Evolutionary conservation across 495 filamentous ascomycete species (phyloP).

Genomic region (Apodospora peruviana): DNA sequence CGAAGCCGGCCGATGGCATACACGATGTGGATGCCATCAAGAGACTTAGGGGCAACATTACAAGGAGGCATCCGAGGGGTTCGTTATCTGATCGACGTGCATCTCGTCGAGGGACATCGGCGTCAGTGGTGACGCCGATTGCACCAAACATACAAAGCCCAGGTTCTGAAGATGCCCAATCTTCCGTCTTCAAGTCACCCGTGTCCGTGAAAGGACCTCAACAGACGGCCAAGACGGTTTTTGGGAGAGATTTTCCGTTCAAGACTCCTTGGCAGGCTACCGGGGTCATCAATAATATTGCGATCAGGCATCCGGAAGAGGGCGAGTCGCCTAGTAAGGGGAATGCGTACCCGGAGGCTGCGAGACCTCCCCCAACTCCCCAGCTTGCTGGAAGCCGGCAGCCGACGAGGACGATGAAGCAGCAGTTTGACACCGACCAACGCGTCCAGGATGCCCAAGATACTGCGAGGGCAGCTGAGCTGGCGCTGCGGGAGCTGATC

Average conservation of each 20-base stretch:
- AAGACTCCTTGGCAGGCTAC: slow-evolving; percentile 62
- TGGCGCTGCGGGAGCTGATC: slow-evolving; percentile 75
- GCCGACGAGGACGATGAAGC: slow-evolving; percentile 47
- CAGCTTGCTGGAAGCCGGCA: slow-evolving; percentile 40
- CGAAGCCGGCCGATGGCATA: slow-evolving; percentile 73
- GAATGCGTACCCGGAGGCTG: slow-evolving; percentile 14
- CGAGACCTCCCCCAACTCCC: slow-evolving; percentile 21
- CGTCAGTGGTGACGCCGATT: slow-evolving; percentile 40
- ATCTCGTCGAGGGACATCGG: slow-evolving; percentile 41
- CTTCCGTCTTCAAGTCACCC: slow-evolving; percentile 23
- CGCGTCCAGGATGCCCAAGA: slow-evolving; percentile 59
- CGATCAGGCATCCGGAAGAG: slow-evolving; percentile 31
- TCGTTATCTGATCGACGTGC: slow-evolving; percentile 42
- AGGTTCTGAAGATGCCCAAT: slow-evolving; percentile 22
- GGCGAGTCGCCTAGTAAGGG: slow-evolving; percentile 28
- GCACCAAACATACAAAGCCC: slow-evolving; percentile 25
- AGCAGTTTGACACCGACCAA: slow-evolving; percentile 53
- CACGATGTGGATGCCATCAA: slow-evolving; percentile 85
- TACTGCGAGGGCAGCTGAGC: slow-evolving; percentile 70
- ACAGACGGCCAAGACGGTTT: slow-evolving; percentile 39
- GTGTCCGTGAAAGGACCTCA: slow-evolving; percentile 30
- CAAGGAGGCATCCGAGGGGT: slow-evolving; percentile 68
- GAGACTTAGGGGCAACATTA: slow-evolving; percentile 74
- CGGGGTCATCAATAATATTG: slow-evolving; percentile 75
- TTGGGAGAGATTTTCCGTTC: slow-evolving; percentile 53